Evolutionary conservation across 163 green algal species (phyloP).

Genomic region (Chloromonas sp.): DNA sequence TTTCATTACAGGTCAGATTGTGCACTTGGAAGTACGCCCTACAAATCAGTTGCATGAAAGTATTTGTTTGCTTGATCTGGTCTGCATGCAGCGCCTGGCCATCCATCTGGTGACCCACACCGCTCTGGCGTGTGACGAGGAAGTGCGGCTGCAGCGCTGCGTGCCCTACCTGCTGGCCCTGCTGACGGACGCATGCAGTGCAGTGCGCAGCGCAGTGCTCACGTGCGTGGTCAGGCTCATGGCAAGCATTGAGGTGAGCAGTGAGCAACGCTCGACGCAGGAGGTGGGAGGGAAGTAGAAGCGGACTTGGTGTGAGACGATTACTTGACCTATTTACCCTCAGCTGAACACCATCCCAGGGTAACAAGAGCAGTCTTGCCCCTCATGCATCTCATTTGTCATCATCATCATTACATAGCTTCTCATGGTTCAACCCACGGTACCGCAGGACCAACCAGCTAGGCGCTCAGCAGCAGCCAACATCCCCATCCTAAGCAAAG

Average conservation of each 20-base stretch:
- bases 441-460: not conserved
- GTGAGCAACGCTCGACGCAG: not conserved
- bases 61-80: no score
- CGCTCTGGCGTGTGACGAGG: slow-evolving; percentile 62
- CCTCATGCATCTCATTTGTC: not conserved
- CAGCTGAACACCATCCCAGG: no score
- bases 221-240: slow-evolving; percentile 50
- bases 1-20: no score
- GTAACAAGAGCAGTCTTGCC: no score
- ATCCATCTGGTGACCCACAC: not conserved
- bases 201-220: slow-evolving; percentile 53
- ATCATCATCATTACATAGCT: slow-evolving; percentile 6
- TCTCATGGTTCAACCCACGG: not conserved
- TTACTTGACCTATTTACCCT: no score
- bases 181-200: slow-evolving; percentile 32
- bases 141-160: slow-evolving; percentile 62
- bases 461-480: no score
- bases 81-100: slow-evolving; percentile 1
- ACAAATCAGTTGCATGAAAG: no score
- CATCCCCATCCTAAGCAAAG: not conserved
- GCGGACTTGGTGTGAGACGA: no score
- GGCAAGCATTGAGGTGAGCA: slow-evolving; percentile 17
- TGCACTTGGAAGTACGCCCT: no score
- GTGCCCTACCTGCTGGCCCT: slow-evolving; percentile 79
- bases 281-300: no score